Evolutionary conservation across 2,329 filamentous ascomycete species (phyloP).

Genomic region (Hymenoscyphus salicellus): DNA sequence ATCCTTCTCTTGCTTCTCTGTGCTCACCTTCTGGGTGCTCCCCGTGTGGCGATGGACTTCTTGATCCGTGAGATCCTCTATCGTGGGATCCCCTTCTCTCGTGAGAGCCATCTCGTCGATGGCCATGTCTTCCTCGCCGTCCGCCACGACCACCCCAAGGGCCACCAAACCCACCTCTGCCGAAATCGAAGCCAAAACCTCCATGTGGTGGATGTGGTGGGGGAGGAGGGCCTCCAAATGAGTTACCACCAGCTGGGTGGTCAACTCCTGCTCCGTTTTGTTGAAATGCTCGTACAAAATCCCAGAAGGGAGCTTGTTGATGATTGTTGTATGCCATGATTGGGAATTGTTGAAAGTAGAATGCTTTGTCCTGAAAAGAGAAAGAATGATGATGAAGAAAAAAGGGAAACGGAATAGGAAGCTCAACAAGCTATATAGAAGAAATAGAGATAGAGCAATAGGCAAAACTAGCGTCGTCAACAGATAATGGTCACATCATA

Average conservation of each 20-base stretch:
- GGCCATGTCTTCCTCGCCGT: constrained; percentile 24
- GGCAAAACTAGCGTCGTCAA: constrained; percentile 2
- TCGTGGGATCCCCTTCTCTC: constrained; percentile 13
- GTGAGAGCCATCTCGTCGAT: constrained; percentile 16
- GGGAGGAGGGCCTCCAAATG: constrained; percentile 12
- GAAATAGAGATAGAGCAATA: neutral
- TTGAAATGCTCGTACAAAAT: constrained; percentile 31
- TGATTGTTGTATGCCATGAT: constrained; percentile 33
- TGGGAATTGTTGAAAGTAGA: neutral
- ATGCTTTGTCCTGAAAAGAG: neutral
- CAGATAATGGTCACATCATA: neutral
- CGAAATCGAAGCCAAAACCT: constrained; percentile 23
- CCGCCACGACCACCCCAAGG: constrained; percentile 25
- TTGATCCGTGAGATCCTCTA: constrained; percentile 12
- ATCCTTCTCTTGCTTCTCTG: constrained; percentile 7
- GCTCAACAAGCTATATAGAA: neutral
- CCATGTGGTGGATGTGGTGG: constrained; percentile 18
- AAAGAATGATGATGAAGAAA: neutral
- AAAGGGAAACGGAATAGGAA: neutral
- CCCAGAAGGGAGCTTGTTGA: constrained; percentile 34
- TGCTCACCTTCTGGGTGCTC: constrained; percentile 18
- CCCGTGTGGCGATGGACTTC: constrained; percentile 7
- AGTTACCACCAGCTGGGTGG: constrained; percentile 22
- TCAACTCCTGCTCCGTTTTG: constrained; percentile 32
- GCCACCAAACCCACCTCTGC: constrained; percentile 27